Evolutionary conservation across 495 filamentous ascomycete species (phyloP), one percentile per base, ranked within the genome.

Genomic region (Penicillium lividum): DNA sequence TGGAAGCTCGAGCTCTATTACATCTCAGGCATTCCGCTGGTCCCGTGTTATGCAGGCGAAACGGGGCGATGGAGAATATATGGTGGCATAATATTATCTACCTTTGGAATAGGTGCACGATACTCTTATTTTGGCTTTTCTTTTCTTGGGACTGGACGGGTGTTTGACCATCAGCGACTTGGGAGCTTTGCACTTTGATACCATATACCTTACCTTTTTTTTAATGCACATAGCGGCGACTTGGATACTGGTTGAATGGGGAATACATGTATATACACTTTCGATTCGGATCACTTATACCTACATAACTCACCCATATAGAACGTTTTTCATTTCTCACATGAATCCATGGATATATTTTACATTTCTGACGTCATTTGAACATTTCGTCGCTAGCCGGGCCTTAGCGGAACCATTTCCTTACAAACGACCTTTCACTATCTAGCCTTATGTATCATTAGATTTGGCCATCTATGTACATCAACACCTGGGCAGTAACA

Each of bases 51-150:
- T 94, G 78, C 85, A 88, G 47, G 69, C 65, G 16, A 75, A 77
- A 63, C 82, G 87, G 40, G 80, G 83, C 4, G 90, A 90, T 53
- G 90, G 89, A 27, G 91, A 96, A 76, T 94, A 91, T 76, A 92
- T 94, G 72, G 89, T 93, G 72, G 88, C 93, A 63, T 96, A 60
- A 59, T 30, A 3, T 1, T 40, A 3, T n/a, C 22, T 5, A 25
- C 7, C 13, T 28, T 2, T 22, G 22, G 22, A 28, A 15, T 53
- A 27, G 13, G 11, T 30, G 10, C 13, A 44, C 16, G 29, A 4
- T 15, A n/a, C 28, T 54, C 7, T 55, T 28, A 47, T 51, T 28
- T 16, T 56, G 43, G 25, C 15, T 49, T 16, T 27, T 5, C 27
- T 54, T 29, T 30, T 18, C 11, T 51, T 56, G 44, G 30, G 28